Evolutionary conservation across 208 protist genomes (phyloP).

Genomic region (Leishmania mexicana): DNA sequence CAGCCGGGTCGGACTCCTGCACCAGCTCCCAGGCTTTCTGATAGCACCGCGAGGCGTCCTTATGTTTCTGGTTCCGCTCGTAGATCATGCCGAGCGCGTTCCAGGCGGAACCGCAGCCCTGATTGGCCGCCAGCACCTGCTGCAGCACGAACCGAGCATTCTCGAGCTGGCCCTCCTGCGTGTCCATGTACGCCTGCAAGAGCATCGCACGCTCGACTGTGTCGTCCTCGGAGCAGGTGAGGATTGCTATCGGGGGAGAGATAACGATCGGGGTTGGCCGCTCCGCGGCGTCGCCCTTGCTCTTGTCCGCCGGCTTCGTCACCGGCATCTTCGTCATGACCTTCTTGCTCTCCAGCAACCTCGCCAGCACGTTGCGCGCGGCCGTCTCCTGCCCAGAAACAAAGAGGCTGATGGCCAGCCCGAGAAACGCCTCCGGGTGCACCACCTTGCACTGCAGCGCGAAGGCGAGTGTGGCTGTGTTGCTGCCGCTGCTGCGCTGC

Average conservation of each 20-base stretch:
- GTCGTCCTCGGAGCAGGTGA: conserved; percentile 35
- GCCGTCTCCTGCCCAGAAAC: conserved; percentile 83
- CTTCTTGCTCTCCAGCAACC: conserved; percentile 29
- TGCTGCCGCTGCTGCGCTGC: conserved; percentile 19
- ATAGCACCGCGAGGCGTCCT: conserved; percentile 93
- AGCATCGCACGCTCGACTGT: conserved; percentile 84
- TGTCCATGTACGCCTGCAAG: conserved; percentile 89
- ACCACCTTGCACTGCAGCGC: conserved; percentile 42
- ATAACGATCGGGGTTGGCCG: neutral
- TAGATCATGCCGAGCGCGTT: conserved; percentile 89
- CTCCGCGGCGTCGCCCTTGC: neutral
- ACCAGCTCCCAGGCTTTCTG: conserved; percentile 93
- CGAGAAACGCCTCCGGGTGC: conserved; percentile 69
- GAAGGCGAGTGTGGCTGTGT: conserved; percentile 37
- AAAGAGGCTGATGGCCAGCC: conserved; percentile 79
- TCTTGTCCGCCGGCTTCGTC: conserved; percentile 7
- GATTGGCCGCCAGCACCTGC: conserved; percentile 71
- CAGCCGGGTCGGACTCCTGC: conserved; percentile 76
- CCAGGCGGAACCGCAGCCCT: conserved; percentile 84
- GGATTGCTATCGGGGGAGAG: conserved; percentile 12
- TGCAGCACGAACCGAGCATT: conserved; percentile 63
- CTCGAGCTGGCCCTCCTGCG: conserved; percentile 79
- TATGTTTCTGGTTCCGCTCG: conserved; percentile 87
- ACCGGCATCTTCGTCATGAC: conserved; percentile 14
- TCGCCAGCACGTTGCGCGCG: conserved; percentile 46